Percentiles rank a stretch among this genome's conserved stretches.
Conservation (phyloP, 2,329 filamentous ascomycete genomes). For the Microsporum audouinii region DNA sequence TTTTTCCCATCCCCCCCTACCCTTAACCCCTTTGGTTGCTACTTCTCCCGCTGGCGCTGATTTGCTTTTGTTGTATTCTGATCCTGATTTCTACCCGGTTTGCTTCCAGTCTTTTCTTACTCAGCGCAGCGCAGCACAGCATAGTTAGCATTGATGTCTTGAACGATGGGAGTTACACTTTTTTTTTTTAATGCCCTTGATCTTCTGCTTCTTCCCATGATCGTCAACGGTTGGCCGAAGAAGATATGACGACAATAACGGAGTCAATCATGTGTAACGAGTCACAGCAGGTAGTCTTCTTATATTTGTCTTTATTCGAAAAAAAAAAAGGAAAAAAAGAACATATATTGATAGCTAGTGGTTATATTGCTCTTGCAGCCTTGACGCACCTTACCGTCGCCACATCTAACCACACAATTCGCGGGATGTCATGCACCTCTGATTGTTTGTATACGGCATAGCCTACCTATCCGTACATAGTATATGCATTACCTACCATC, state of each 20-base stretch:
- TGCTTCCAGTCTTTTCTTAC: background rate
- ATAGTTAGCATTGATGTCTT: background rate
- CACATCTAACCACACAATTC: background rate
- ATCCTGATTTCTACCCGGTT: background rate
- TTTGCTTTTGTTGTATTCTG: background rate
- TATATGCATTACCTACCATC: conserved; percentile 11
- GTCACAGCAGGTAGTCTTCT: background rate
- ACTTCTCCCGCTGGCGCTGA: background rate
- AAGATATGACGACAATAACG: background rate
- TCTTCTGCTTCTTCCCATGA: background rate
- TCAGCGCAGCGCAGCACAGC: background rate
- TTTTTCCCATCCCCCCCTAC: background rate
- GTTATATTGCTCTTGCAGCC: background rate
- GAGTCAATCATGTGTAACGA: background rate
- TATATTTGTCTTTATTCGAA: background rate
- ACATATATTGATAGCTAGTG: background rate
- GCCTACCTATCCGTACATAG: background rate
- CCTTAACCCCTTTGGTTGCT: background rate
- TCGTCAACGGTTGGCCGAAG: background rate
- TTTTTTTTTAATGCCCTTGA: background rate
- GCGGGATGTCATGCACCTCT: background rate
- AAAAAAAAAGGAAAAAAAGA: background rate
- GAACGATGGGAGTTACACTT: background rate
- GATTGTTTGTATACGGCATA: background rate
- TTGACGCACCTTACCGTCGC: background rate